These are phyloP conservation scores for Babesia sp. DNA, from an alignment of 169 alveolate genomes.

Conservation along the genomic window DNA sequence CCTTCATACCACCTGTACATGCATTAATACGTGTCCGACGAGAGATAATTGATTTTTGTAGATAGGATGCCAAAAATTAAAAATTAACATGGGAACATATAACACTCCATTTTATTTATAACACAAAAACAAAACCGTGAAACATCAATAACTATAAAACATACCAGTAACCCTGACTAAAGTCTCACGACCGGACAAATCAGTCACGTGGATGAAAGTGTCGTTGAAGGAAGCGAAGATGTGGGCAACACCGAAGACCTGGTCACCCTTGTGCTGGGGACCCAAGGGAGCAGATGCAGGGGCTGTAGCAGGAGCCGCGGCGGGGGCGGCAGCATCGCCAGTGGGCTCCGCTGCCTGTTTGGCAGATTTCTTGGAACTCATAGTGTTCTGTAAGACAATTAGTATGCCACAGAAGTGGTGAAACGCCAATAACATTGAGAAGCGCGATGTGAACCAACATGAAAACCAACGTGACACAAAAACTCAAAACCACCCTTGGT, in stretches of 20 bases:
- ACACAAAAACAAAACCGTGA: too few species aligned
- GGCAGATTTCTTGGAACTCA: conserved; percentile 11
- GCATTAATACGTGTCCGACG: neutral
- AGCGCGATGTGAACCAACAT: neutral
- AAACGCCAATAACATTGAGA: neutral
- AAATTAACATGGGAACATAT: neutral
- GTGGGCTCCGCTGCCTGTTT: neutral
- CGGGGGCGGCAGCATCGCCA: conserved; percentile 12
- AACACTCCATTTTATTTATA: neutral
- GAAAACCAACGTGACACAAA: neutral
- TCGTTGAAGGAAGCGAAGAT: conserved; percentile 98
- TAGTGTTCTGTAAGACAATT: neutral
- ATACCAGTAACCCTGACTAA: conserved; percentile 95
- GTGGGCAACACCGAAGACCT: conserved; percentile 98
- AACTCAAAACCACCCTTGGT: neutral
- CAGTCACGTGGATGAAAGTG: conserved; percentile 99
- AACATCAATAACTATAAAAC: too few species aligned
- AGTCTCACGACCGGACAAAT: conserved; percentile 99
- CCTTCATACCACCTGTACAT: conserved; percentile 96
- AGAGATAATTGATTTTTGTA: neutral
- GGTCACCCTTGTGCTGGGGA: conserved; percentile 89
- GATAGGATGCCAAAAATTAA: neutral
- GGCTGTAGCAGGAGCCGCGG: conserved; percentile 49
- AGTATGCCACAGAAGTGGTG: neutral
- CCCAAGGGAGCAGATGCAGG: conserved; percentile 70